Evolutionary conservation across 768 basidiomycete species (phyloP), one percentile per base, ranked within the genome.

Genomic region (Panaeolus papilionaceus): DNA sequence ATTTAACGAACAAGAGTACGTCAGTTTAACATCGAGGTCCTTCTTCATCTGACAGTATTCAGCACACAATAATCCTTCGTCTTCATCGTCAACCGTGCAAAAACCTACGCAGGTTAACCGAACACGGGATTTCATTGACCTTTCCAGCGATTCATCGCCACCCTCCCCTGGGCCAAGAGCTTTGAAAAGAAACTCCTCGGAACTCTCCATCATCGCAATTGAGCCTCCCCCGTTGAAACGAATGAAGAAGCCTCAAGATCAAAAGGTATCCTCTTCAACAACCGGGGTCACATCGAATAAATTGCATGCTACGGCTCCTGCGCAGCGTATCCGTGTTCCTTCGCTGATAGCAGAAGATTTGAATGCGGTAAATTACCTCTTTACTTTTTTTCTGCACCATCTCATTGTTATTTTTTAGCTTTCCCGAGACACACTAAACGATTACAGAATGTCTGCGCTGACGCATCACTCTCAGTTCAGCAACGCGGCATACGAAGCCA

Each of bases 151-250:
- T 64, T 83, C 80, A 6, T 69, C 75, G 33, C 73, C 79, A 23
- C 72, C 79, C 11, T 77, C 78, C 4, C 78, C 80, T 39, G 69
- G 73, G 23, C 69, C 66, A 0, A 73, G 69, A 26, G 64, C 58
- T 38, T 45, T 82, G 42, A 84, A 84, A 67, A 75, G 83, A 20
- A 75, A 80, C 38, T 83, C 82, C 10, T 83, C 82, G 0, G 82
- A 82, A 66, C 74, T 80, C 5, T 75, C 76, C 6, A 69, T 82
- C 16, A 44, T 69, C 7, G 73, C 73, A 0, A 79, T 79, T 49
- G 65, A 72, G 12, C 75, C 77, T 8, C 54, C 54, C 6, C 54
- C 54, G 3, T 37, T 58, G 28, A 58, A 58, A 11, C 26, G 54
- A 37, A 58, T 58, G 54, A 58, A 58, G 28, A 33, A 33, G n/a